Evolutionary conservation across 2,329 filamentous ascomycete species (phyloP), one percentile per base, ranked within the genome.

Genomic region (Stemphylium lycopersici): DNA sequence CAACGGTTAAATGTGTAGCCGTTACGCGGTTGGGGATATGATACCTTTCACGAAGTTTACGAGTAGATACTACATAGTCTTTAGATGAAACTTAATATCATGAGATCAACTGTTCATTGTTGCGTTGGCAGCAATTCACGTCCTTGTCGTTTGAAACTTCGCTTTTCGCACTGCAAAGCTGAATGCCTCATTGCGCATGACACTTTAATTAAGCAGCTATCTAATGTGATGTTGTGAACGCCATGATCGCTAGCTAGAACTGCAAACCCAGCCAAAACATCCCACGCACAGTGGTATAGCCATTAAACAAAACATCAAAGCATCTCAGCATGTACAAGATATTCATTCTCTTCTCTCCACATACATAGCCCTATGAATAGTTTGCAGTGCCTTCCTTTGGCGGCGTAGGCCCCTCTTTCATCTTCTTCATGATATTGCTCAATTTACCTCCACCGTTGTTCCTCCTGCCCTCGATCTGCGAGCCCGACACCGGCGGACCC

Each of bases 401-500:
- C n/a, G 55, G 48, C 24, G 57, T 56, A 26, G 66, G 63, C 4
- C 68, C 68, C 41, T 70, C 67, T 49, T 68, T 71, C 61, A 73
- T 66, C 58, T 71, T 75, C 62, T 67, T 69, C 62, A 73, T 62
- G 4, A 73, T 64, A 13, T 65, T 66, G n/a, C 65, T 70, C 48
- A 75, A 38, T 39, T 63, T 71, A 7, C 67, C 62, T 3, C 60
- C 63, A n/a, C 59, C 50, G 18, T 65, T 56, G 6, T 56, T 53
- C 40, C 59, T 58, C 15, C 56, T 18, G 4, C 65, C 58, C 44
- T 72, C 68, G 22, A 65, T 44, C 34, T 69, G 65, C 3, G 62
- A 62, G 2, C 65, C 66, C 39, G 62, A 63, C 1, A 71, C 63
- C 7, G 65, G 52, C 20, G 68, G 63, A 0, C 63, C 66, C 20